These are phyloP conservation scores for Penicillium palitans DNA, from an alignment of 2,329 filamentous ascomycete genomes.

Conservation along the genomic window DNA sequence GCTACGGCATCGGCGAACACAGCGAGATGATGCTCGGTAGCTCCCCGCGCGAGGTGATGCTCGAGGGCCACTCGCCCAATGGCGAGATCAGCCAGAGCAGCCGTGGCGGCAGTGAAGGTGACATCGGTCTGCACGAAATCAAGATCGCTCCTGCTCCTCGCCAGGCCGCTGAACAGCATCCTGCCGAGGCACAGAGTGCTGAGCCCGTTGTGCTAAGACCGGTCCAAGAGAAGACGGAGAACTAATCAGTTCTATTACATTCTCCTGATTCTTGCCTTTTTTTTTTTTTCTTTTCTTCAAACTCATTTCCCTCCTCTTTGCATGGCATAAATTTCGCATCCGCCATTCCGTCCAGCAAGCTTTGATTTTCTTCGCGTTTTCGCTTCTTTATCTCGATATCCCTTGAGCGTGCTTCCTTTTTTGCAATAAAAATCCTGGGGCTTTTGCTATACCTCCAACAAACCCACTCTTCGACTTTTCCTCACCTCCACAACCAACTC, in stretches of 20 bases:
- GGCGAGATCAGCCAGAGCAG: constrained; percentile 33
- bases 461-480: neutral
- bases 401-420: constrained; percentile 27
- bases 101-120: constrained; percentile 32
- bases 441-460: constrained; percentile 19
- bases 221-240: constrained; percentile 28
- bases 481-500: neutral
- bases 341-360: constrained; percentile 15
- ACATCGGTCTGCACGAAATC: constrained; percentile 34
- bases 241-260: constrained; percentile 1
- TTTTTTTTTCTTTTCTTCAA: neutral
- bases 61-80: constrained; percentile 28
- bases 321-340: constrained; percentile 2
- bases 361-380: constrained; percentile 15
- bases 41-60: constrained; percentile 40
- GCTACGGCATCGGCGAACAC: constrained; percentile 62
- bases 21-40: constrained; percentile 62
- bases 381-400: constrained; percentile 28
- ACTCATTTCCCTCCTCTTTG: neutral
- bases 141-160: constrained; percentile 33
- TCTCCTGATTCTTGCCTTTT: neutral
- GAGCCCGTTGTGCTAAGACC: constrained; percentile 16
- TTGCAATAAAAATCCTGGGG: constrained; percentile 22
- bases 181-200: constrained; percentile 16
- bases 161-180: constrained; percentile 32